phyloP scores from a whole-genome alignment of 1,284 basidiomycete species.

The Moesziomyces aphidis region DNA sequence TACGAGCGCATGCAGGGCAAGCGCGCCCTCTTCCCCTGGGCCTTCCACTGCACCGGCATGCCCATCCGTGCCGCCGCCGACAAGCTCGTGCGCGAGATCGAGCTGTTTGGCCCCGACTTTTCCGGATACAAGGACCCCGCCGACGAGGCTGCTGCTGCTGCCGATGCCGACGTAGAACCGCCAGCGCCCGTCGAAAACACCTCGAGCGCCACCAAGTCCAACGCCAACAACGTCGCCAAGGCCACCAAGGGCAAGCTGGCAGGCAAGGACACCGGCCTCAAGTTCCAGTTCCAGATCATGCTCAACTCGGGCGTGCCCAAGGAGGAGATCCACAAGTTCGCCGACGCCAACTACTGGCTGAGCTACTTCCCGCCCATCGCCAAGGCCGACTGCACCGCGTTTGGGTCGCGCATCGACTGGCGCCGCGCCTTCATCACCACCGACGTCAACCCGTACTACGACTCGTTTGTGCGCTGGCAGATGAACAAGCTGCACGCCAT shows the following conservation, averaged over 20 bases:
- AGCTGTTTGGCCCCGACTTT: conserved; percentile 92
- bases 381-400: conserved; percentile 82
- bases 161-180: conserved; percentile 65
- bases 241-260: conserved; percentile 96
- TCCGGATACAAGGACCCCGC: conserved; percentile 74
- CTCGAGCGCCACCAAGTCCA: conserved; percentile 52
- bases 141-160: conserved; percentile 66
- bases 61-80: conserved; percentile 98
- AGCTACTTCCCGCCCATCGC: conserved; percentile 95
- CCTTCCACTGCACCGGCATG: conserved; percentile 95
- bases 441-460: conserved; percentile 96
- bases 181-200: conserved; percentile 47
- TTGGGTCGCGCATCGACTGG: conserved; percentile 98
- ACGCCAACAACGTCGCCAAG: conserved; percentile 71
- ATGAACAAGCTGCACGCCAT: conserved; percentile 86
- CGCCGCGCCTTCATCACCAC: conserved; percentile 94
- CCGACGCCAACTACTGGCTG: conserved; percentile 92
- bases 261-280: conserved; percentile 91
- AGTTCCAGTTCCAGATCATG: conserved; percentile 99
- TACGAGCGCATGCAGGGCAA: conserved; percentile 97
- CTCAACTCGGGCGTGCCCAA: conserved; percentile 83
- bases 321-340: conserved; percentile 92
- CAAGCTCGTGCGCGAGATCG: conserved; percentile 97
- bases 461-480: conserved; percentile 98
- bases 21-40: conserved; percentile 92